Percentiles rank a stretch among this genome's conserved stretches.
Evolutionary conservation across 176 grass and related monocot genomes (phyloP).

Genomic region (Miscanthus lutarioriparius): DNA sequence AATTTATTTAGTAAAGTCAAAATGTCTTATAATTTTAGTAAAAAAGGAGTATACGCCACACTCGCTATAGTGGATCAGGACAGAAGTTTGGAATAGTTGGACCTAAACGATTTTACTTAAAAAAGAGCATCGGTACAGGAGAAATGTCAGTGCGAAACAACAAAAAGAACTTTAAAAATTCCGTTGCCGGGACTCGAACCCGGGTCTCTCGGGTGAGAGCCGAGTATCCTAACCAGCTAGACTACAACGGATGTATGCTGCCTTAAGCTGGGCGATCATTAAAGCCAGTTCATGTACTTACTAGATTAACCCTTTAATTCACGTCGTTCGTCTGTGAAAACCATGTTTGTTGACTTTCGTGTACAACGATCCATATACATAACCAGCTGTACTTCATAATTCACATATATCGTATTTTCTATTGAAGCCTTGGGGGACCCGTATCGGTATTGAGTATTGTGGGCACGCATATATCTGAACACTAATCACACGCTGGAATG

Average conservation of each 20-base stretch:
- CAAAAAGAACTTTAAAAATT: not conserved
- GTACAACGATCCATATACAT: not conserved
- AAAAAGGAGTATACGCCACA: not conserved
- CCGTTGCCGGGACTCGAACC: slow-evolving; percentile 55
- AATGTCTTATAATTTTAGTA: too few relatives aligned
- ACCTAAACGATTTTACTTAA: too few relatives aligned
- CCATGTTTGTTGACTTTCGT: not conserved
- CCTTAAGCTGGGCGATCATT: too few relatives aligned
- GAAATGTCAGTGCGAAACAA: not conserved
- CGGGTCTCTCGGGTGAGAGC: slow-evolving; percentile 84
- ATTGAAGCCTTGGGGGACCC: not conserved
- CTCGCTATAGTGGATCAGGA: not conserved
- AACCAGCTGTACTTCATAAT: not conserved
- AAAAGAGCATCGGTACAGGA: too few relatives aligned
- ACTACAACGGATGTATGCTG: slow-evolving; percentile 32
- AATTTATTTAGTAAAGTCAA: too few relatives aligned
- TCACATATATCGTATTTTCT: not conserved
- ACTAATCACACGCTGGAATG: slow-evolving; percentile 27
- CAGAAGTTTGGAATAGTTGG: not conserved
- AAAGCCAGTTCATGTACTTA: too few relatives aligned
- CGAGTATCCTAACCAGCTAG: slow-evolving; percentile 97
- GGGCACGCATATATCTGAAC: not conserved
- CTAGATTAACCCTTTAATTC: too few relatives aligned
- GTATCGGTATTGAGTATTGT: not conserved
- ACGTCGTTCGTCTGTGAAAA: not conserved